Percentiles rank a stretch among this genome's conserved stretches.
Conservation (phyloP, 2,329 filamentous ascomycete species). For the Aspergillus oerlinghausenensis region DNA sequence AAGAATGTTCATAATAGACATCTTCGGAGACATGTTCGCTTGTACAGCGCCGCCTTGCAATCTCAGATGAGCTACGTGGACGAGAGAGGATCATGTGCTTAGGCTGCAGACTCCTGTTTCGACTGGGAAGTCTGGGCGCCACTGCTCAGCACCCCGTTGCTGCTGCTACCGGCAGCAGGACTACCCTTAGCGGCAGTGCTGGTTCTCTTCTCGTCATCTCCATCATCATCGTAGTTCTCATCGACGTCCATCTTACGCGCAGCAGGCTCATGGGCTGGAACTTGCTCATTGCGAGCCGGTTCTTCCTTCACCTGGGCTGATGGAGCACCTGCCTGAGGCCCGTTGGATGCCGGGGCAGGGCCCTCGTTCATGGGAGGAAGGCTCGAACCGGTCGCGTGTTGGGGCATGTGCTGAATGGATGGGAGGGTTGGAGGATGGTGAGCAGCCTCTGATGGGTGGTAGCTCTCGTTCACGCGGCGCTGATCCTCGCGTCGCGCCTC, state of each 20-base stretch:
- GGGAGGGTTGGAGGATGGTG: conserved; percentile 69
- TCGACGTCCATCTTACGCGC: conserved; percentile 95
- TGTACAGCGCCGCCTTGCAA: background rate
- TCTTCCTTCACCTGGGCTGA: conserved; percentile 56
- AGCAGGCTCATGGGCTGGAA: conserved; percentile 69
- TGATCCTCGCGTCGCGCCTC: conserved; percentile 64
- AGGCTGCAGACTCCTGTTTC: conserved; percentile 29
- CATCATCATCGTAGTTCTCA: conserved; percentile 94
- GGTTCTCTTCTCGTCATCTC: conserved; percentile 69
- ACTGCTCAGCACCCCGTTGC: conserved; percentile 23
- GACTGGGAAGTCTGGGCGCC: conserved; percentile 26
- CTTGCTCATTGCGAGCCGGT: conserved; percentile 41
- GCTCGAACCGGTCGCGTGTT: conserved; percentile 49
- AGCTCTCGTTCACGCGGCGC: conserved; percentile 69
- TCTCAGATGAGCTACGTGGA: background rate
- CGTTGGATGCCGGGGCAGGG: conserved; percentile 37
- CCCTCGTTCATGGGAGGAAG: conserved; percentile 53
- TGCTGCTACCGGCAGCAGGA: conserved; percentile 25
- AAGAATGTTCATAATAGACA: background rate
- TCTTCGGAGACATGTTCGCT: conserved; percentile 12
- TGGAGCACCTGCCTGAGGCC: conserved; percentile 36
- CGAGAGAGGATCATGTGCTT: conserved; percentile 4
- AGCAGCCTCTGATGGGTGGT: conserved; percentile 88
- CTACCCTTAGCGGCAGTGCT: conserved; percentile 30
- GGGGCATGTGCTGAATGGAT: conserved; percentile 45